phyloP scores from a whole-genome alignment of 805 yeast species.

The Limtongozyma cylindracea region DNA sequence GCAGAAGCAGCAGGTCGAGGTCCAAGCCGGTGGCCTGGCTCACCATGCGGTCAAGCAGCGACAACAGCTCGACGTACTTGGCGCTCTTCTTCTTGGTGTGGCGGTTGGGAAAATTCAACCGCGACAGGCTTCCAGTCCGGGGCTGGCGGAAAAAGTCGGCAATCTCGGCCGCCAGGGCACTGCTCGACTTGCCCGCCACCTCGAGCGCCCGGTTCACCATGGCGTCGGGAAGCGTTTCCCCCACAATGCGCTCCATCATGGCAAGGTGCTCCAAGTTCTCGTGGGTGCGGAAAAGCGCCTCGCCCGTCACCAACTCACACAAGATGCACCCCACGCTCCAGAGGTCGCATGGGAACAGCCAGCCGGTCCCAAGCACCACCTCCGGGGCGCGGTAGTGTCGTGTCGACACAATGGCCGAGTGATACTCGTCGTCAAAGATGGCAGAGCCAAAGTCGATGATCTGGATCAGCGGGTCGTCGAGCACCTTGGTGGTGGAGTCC shows the following conservation, averaged over 20 bases:
- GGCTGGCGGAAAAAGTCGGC: conserved; percentile 10
- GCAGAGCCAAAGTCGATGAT: conserved; percentile 97
- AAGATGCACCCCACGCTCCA: conserved; percentile 94
- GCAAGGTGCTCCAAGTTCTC: conserved; percentile 88
- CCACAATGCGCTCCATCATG: conserved; percentile 70
- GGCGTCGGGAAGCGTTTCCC: conserved; percentile 19
- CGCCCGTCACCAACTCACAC: conserved; percentile 81
- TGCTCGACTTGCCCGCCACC: conserved; percentile 13
- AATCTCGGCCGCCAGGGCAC: no score
- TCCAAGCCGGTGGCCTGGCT: conserved; percentile 14
- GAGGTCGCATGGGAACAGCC: conserved; percentile 92
- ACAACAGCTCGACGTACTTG: conserved; percentile 12
- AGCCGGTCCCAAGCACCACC: conserved; percentile 79
- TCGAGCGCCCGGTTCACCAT: conserved; percentile 14
- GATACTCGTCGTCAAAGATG: conserved; percentile 81
- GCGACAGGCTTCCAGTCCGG: conserved; percentile 6
- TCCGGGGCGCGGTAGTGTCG: conserved; percentile 96
- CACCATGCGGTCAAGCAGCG: conserved; percentile 17
- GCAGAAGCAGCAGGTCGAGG: conserved; percentile 12
- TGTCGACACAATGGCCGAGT: conserved; percentile 77
- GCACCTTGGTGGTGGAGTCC: conserved; percentile 17
- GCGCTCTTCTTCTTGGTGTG: conserved; percentile 13
- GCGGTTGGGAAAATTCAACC: conserved; percentile 12
- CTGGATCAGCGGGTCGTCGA: conserved; percentile 61
- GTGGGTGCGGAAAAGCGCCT: conserved; percentile 83